Conservation (phyloP, 306 rosid genomes). For the Casuarina cunninghamiana region DNA sequence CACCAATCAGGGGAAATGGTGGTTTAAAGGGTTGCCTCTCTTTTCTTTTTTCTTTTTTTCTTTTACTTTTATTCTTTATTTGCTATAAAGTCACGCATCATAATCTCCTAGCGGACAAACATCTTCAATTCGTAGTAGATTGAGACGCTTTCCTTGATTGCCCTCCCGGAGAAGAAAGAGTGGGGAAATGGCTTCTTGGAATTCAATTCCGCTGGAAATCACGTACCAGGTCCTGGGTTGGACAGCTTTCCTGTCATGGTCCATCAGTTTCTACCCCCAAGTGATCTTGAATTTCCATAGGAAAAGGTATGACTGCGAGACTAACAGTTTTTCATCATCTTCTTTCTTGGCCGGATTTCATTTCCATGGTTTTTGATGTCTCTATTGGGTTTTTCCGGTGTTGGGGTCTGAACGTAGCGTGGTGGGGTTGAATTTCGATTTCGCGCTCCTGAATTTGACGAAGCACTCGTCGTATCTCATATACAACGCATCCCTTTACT, state of each 20-base stretch:
- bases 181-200: slow-evolving; percentile 70
- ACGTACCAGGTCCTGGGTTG: slow-evolving; percentile 71
- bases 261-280: slow-evolving; percentile 81
- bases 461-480: slow-evolving; percentile 84
- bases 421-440: slow-evolving; percentile 90
- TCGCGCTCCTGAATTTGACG: slow-evolving; percentile 72
- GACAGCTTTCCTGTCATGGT: slow-evolving; percentile 71
- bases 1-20: not conserved
- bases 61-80: too few species aligned
- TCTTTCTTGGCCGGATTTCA: not conserved
- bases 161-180: not conserved
- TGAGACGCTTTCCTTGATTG: not conserved
- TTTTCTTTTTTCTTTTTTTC: too few species aligned
- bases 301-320: slow-evolving; percentile 44
- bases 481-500: slow-evolving; percentile 77
- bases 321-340: not conserved
- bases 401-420: slow-evolving; percentile 46
- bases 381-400: not conserved
- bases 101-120: too few species aligned
- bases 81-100: too few species aligned
- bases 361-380: not conserved
- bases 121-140: too few species aligned
- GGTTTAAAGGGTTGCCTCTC: too few species aligned
- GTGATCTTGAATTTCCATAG: slow-evolving; percentile 74
- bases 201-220: slow-evolving; percentile 62